Evolutionary conservation across 2,329 filamentous ascomycete genomes (phyloP).

Genomic region (Arthrobotrys conoides): DNA sequence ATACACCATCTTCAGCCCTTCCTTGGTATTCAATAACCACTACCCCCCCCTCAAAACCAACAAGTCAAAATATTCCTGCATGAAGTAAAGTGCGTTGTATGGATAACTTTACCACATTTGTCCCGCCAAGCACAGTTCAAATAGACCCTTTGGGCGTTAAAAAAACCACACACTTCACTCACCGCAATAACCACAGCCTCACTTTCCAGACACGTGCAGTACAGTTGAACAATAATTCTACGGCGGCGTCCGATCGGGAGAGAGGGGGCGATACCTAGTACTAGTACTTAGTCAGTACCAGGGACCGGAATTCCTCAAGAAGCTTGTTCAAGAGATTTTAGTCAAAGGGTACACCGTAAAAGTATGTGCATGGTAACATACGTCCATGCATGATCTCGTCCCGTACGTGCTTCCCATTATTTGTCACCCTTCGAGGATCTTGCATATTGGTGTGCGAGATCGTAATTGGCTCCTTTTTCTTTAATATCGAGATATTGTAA

Average conservation of each 20-base stretch:
- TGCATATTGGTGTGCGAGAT: not conserved
- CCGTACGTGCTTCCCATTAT: constrained; percentile 31
- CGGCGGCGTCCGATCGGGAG: too few relatives aligned
- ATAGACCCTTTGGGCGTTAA: not conserved
- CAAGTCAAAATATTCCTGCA: constrained; percentile 34
- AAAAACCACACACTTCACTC: constrained; percentile 5
- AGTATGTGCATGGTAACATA: constrained; percentile 10
- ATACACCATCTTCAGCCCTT: constrained; percentile 5
- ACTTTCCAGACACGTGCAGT: constrained; percentile 1
- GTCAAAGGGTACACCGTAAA: constrained; percentile 1
- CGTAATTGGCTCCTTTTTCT: not conserved
- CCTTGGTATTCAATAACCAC: constrained; percentile 8
- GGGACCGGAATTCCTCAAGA: constrained; percentile 22
- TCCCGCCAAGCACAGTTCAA: constrained; percentile 13
- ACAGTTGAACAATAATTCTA: constrained; percentile 9
- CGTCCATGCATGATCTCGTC: constrained; percentile 14
- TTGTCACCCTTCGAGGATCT: constrained; percentile 6
- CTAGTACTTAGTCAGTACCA: too few relatives aligned
- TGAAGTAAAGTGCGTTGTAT: constrained; percentile 41
- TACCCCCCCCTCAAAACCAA: not conserved
- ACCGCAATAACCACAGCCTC: constrained; percentile 3
- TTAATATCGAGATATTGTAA: not conserved
- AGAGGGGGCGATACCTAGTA: not conserved
- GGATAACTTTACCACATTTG: constrained; percentile 55
- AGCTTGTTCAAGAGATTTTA: constrained; percentile 7